These are phyloP conservation scores for Lactuca sativa DNA, from an alignment of 129 eudicot species.

Conservation along the genomic window DNA sequence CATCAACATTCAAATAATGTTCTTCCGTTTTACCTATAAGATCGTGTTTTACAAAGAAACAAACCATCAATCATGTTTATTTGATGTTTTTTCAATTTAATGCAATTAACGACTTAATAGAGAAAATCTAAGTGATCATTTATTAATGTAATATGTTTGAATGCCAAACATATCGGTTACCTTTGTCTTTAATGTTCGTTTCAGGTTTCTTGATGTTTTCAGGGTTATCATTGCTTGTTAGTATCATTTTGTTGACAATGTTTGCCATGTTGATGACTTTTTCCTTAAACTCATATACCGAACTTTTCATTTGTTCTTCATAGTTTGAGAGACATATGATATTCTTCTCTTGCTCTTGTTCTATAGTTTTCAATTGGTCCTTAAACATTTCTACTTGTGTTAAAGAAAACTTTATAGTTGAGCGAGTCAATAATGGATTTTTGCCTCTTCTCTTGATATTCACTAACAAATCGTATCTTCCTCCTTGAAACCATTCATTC, in stretches of 20 bases:
- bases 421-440: not conserved
- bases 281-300: constrained; percentile 1
- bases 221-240: not conserved
- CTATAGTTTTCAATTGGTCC: constrained; percentile 10
- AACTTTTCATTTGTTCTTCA: constrained; percentile 17
- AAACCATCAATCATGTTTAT: not conserved
- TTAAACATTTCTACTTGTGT: constrained; percentile 10
- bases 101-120: not conserved
- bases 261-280: constrained; percentile 2
- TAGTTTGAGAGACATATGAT: constrained; percentile 1
- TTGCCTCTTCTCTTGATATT: constrained; percentile 24
- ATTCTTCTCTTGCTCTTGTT: constrained; percentile 20
- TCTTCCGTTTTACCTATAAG: constrained; percentile 1
- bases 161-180: not conserved
- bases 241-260: constrained; percentile 9
- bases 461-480: constrained; percentile 4
- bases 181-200: not conserved
- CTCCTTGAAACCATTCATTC: constrained; percentile 28
- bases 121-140: not conserved
- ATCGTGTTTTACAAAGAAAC: not conserved
- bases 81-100: not conserved
- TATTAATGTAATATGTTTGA: not conserved
- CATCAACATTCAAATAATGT: not conserved
- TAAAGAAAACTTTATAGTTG: not conserved
- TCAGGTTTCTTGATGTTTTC: constrained; percentile 11